phyloP scores from a whole-genome alignment of 441 rosid genomes.

The Erysimum cheiri region DNA sequence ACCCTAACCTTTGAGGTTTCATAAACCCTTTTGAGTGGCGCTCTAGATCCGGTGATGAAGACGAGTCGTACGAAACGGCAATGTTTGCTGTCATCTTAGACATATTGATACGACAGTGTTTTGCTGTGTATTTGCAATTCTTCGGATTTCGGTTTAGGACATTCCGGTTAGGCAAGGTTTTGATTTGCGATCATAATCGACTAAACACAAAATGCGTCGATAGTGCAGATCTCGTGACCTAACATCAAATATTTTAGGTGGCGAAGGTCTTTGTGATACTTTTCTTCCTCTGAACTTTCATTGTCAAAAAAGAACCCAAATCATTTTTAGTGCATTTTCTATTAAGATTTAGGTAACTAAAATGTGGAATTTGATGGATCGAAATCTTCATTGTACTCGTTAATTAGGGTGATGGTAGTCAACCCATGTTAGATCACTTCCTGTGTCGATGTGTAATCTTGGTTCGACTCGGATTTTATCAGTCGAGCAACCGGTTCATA shows the following conservation, averaged over 20 bases:
- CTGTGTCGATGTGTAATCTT: too few species aligned
- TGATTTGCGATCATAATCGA: neutral
- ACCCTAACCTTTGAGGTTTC: slow-evolving; percentile 22
- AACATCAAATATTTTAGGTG: neutral
- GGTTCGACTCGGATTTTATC: too few species aligned
- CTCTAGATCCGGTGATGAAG: slow-evolving; percentile 17
- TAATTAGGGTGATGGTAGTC: neutral
- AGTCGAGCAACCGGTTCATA: too few species aligned
- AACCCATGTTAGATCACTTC: neutral
- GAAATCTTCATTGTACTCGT: neutral
- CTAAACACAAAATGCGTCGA: neutral
- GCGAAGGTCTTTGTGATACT: neutral
- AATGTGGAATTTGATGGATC: neutral
- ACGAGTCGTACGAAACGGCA: slow-evolving; percentile 8
- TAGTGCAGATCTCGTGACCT: neutral
- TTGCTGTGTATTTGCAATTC: neutral
- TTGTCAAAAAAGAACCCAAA: neutral
- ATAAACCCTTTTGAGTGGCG: slow-evolving; percentile 21
- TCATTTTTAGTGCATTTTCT: too few species aligned
- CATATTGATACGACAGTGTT: neutral
- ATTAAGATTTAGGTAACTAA: too few species aligned
- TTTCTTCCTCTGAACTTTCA: neutral
- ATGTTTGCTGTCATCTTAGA: neutral
- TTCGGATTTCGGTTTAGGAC: neutral
- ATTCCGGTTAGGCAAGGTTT: neutral